Base-by-base conservation (phyloP, 1,284 basidiomycete genomes). In the Exobasidium cylindrosporum region DNA sequence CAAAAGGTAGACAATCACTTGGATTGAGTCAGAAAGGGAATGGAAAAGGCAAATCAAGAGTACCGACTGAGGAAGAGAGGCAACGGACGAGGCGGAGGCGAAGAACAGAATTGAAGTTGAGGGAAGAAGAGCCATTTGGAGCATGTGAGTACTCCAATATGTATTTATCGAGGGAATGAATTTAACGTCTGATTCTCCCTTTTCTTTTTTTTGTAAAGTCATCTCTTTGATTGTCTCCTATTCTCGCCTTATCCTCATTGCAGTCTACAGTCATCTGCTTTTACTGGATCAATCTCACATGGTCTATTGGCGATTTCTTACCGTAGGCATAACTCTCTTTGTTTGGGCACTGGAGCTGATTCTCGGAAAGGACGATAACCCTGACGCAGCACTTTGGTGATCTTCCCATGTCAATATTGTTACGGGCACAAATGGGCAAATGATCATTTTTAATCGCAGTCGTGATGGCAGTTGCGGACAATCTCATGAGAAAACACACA, bases 221-320 rank as follows among this genome's bases (percentile, higher is more conserved):
- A 70, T 74, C 44, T 60, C 57, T 26, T 61, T 76, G 57, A 57
- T 76, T 26, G 70, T 77, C 47, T 67, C 65, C 4, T 79, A 79
- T 54, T 68, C 74, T 29, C 69, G 77, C 3, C 59, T 79, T 11
- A 65, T 79, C 23, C 63, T 79, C 29, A 78, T 79, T 29, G 76
- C 76, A 0, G 76, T 78, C 30, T 79, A 79, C 64, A 68, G 64
- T 17, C 77, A 79, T 44, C 58, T 79, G 40, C 58, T 79, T 46
- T 64, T 79, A 49, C 61, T 79, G 6, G 77, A 79, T 54, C 76
- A 79, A 59, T 68, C 65, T 35, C 74, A 79, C 53, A 74, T 78
- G 68, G 68, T 72, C 46, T 76, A 77, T 63, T 77, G 75, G 74
- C 65, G 77, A 11, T 74, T 77, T 57, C 58, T 78, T n/a, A 76